Evolutionary conservation across 768 basidiomycete genomes (phyloP).

Genomic region (Serpula lacrymans): DNA sequence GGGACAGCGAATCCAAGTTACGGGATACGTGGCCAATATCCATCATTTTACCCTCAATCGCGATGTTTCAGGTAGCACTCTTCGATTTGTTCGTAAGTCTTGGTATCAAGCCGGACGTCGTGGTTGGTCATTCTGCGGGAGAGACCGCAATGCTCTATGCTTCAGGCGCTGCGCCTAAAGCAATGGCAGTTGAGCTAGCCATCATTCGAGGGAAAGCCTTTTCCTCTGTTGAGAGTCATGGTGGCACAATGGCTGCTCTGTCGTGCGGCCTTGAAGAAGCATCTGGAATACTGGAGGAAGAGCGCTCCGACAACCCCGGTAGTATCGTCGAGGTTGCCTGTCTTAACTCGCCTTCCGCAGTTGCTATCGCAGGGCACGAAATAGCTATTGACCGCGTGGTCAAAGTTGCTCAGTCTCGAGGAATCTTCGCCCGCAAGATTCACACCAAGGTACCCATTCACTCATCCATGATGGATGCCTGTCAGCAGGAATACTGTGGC

Average conservation of each 20-base stretch:
- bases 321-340: constrained; percentile 35
- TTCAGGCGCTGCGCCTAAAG: constrained; percentile 36
- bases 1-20: constrained; percentile 8
- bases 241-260: constrained; percentile 43
- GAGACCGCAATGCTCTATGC: constrained; percentile 42
- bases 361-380: constrained; percentile 35
- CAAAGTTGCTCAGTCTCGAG: constrained; percentile 18
- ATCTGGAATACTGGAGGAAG: constrained; percentile 20
- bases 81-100: constrained; percentile 35
- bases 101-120: constrained; percentile 34
- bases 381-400: constrained; percentile 26
- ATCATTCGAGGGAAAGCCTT: constrained; percentile 37
- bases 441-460: constrained; percentile 37
- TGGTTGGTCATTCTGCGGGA: constrained; percentile 47
- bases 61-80: constrained; percentile 43
- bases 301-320: too few relatives aligned
- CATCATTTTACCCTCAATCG: constrained; percentile 37
- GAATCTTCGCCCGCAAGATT: constrained; percentile 35
- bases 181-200: constrained; percentile 39
- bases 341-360: constrained; percentile 34
- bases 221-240: constrained; percentile 24
- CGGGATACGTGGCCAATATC: constrained; percentile 35
- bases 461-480: constrained; percentile 33
- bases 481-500: constrained; percentile 22
- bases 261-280: constrained; percentile 28